These are phyloP conservation scores for Gleditsia sinensis DNA, from an alignment of 306 rosid species.

Conservation along the genomic window DNA sequence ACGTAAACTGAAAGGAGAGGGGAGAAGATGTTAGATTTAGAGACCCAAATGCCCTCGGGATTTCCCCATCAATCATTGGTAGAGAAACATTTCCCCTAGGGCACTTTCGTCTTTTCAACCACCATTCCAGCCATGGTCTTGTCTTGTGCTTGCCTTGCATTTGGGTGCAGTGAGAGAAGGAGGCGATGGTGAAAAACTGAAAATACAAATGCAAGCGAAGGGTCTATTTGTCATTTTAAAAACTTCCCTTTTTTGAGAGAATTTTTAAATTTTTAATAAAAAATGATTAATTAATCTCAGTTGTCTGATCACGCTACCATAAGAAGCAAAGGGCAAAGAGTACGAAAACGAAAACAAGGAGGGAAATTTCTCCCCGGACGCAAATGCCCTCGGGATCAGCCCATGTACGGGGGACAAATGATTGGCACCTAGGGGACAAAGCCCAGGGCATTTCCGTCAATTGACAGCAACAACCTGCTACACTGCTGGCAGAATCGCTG, in stretches of 20 bases:
- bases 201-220: not conserved
- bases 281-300: not conserved
- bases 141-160: not conserved
- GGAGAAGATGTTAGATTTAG: not conserved
- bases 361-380: conserved; percentile 35
- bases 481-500: conserved; percentile 95
- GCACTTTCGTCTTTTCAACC: conserved; percentile 34
- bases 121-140: not conserved
- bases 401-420: conserved; percentile 24
- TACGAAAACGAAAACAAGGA: not conserved
- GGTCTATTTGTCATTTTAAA: not conserved
- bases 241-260: not conserved
- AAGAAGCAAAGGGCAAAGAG: conserved; percentile 4
- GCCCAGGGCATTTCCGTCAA: conserved; percentile 33
- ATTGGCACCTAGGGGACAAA: conserved; percentile 12
- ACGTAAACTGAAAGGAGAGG: conserved; percentile 41
- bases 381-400: conserved; percentile 47
- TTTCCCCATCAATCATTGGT: conserved; percentile 45
- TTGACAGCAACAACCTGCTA: conserved; percentile 60
- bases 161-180: not conserved
- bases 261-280: not conserved
- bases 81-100: conserved; percentile 13
- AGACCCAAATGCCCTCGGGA: conserved; percentile 65
- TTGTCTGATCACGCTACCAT: conserved; percentile 3
- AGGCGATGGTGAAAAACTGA: not conserved